Evolutionary conservation across 2,329 filamentous ascomycete species (phyloP), one percentile per base, ranked within the genome.

Genomic region (Ophiostoma sp.): DNA sequence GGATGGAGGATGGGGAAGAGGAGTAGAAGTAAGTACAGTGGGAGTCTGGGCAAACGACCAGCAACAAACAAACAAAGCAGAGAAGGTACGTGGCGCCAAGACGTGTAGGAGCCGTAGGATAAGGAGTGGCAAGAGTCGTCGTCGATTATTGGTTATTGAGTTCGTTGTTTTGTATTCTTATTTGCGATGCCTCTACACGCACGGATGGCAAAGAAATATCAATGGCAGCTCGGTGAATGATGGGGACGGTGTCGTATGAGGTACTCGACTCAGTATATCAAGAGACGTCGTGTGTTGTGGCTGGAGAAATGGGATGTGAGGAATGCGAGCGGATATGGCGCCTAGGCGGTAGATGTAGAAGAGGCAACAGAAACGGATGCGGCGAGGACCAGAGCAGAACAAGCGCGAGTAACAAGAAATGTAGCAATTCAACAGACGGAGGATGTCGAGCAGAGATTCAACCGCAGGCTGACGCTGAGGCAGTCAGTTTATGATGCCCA

Each of bases 231-330:
- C 49, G 49, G 49, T 55, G 49, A 55, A 27, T 18, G 49, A 55
- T 55, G 5, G 27, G 27, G 27, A 27, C 27, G 27, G 27, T 27
- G 27, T 27, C 27, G 27, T 27, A 27, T 27, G 27, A 27, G 27
- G 27, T 27, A 27, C 27, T 27, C 27, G 27, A 27, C 27, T 27
- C 27, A 27, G 27, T 27, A 27, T 27, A 27, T 27, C 49, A 55
- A 55, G 49, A 11, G 14, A 36, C 18, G 5, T 55, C 18, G 49
- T 11, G 49, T 55, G 49, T 55, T 55, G 49, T 55, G 49, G 49
- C 27, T 55, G n/a, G 49, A 55, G 49, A 55, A 27, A 55, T 55
- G 49, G 49, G 49, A 55, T 55, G 49, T 18, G 49, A 55, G 49
- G 49, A 55, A 55, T 55, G 49, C 9, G n/a, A 14, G 49, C 27